Conservation (phyloP, 2,329 filamentous ascomycete genomes). For the Beauveria brongniartii region DNA sequence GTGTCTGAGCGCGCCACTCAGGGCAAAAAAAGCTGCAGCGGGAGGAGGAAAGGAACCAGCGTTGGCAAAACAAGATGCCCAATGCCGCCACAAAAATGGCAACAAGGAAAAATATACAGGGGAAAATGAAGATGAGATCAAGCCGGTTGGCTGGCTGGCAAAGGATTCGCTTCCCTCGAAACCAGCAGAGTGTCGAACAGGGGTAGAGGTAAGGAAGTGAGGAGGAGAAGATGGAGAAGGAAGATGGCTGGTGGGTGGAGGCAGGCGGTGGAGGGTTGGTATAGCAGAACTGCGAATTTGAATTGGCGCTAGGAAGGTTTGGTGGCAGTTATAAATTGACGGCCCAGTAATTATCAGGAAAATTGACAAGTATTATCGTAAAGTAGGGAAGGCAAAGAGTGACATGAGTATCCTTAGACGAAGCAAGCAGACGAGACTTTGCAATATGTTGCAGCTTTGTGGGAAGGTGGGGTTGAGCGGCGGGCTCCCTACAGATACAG, state of each 20-base stretch:
- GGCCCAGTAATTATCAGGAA: no score
- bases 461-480: not conserved
- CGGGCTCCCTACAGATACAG: no score
- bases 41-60: not conserved
- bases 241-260: not conserved
- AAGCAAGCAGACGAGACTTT: not conserved
- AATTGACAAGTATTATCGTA: not conserved
- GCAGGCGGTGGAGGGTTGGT: not conserved
- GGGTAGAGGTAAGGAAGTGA: not conserved
- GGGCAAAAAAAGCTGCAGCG: not conserved
- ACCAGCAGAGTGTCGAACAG: not conserved
- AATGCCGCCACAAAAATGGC: not conserved
- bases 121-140: not conserved
- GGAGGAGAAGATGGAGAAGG: not conserved
- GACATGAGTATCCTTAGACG: not conserved
- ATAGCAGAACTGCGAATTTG: not conserved
- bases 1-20: conserved; percentile 9
- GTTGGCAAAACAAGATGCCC: not conserved
- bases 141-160: not conserved
- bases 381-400: not conserved
- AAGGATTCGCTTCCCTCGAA: not conserved
- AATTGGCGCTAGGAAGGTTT: no score
- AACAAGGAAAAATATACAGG: not conserved
- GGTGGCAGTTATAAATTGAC: not conserved
- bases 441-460: not conserved